Conservation (phyloP, 2,329 filamentous ascomycete genomes). For the Cercospora sojina region DNA sequence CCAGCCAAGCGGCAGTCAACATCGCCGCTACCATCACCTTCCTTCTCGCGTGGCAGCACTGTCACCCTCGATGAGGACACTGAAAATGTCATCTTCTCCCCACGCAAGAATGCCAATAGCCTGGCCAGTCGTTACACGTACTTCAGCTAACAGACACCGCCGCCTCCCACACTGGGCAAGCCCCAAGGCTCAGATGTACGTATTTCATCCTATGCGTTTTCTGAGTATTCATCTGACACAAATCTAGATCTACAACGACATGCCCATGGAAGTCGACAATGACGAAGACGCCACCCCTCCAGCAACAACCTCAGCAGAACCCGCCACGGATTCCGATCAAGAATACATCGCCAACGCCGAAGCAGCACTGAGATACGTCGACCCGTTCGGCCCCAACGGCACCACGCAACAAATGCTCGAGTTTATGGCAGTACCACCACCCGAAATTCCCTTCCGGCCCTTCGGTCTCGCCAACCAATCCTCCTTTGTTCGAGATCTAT, state of each 20-base stretch:
- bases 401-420: not conserved
- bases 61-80: not conserved
- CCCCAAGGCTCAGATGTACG: not conserved
- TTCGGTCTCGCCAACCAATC: not conserved
- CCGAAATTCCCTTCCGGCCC: not conserved
- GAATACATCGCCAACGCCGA: not conserved
- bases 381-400: not conserved
- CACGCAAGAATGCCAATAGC: not conserved
- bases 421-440: not conserved
- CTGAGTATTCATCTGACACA: not conserved
- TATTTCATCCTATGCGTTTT: not conserved
- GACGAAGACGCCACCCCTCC: not conserved
- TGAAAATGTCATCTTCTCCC: not conserved
- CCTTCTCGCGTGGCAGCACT: not conserved
- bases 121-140: not conserved
- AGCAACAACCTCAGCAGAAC: not conserved
- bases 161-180: not conserved
- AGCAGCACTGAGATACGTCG: not conserved
- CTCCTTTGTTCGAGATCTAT: not conserved
- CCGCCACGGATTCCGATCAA: not conserved
- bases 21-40: slow-evolving; percentile 4
- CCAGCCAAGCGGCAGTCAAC: slow-evolving; percentile 14
- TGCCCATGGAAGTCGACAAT: not conserved
- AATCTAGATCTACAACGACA: not conserved
- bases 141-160: not conserved